Conservation (phyloP, 2,329 filamentous ascomycete genomes). For the Exophiala aquamarina region DNA sequence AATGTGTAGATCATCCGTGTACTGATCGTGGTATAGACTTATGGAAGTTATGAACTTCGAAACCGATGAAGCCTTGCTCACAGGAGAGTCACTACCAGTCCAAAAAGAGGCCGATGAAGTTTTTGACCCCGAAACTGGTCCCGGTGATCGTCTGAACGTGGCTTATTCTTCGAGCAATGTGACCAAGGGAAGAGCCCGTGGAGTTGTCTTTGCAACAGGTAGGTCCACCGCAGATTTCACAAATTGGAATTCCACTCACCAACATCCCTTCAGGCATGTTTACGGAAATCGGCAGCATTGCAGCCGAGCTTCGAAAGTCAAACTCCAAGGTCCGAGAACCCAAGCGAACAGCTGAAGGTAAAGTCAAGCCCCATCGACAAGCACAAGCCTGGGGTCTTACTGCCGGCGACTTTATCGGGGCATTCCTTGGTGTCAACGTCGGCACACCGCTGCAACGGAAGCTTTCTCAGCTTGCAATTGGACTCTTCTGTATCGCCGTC, state of each 20-base stretch:
- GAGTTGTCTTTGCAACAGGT: constrained; percentile 61
- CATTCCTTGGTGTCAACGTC: constrained; percentile 66
- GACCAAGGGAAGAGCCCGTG: constrained; percentile 61
- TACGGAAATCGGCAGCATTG: constrained; percentile 61
- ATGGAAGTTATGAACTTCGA: constrained; percentile 59
- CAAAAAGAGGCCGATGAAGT: constrained; percentile 51
- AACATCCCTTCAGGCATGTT: constrained; percentile 33
- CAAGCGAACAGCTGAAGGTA: constrained; percentile 51
- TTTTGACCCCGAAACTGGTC: constrained; percentile 54
- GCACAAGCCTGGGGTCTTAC: constrained; percentile 54
- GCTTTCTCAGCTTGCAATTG: constrained; percentile 65
- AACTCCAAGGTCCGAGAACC: constrained; percentile 53
- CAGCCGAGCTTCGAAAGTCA: constrained; percentile 61
- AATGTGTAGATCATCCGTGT: background rate
- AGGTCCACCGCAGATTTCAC: background rate
- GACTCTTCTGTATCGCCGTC: constrained; percentile 67
- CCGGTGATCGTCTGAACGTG: constrained; percentile 62
- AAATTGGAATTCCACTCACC: background rate
- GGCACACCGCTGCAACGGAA: constrained; percentile 70
- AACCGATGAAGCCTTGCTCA: constrained; percentile 62
- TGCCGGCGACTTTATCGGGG: constrained; percentile 57
- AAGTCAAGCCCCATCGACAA: constrained; percentile 55
- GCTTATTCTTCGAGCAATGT: constrained; percentile 63
- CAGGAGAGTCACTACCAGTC: constrained; percentile 62
- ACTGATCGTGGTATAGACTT: constrained; percentile 2